phyloP scores from a whole-genome alignment of 441 rosid genomes.

The Rhodomyrtus psidioides region DNA sequence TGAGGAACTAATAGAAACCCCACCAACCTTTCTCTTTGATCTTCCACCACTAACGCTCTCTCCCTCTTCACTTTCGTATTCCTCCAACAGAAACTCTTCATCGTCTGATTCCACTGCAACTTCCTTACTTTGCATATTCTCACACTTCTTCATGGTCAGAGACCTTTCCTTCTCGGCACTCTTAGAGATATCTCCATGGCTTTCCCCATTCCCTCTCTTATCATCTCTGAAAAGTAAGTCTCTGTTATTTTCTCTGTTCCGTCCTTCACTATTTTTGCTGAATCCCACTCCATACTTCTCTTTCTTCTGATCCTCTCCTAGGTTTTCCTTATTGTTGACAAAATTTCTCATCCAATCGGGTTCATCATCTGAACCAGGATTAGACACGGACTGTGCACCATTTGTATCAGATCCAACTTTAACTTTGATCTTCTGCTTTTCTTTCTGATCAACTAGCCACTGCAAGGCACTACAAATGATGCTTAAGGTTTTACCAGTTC shows the following conservation, averaged over 20 bases:
- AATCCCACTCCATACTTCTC: constrained; percentile 16
- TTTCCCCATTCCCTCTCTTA: constrained; percentile 21
- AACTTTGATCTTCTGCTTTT: constrained; percentile 19
- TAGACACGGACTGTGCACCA: constrained; percentile 5
- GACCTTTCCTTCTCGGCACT: constrained; percentile 16
- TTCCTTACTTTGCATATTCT: constrained; percentile 15
- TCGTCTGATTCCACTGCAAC: constrained; percentile 31
- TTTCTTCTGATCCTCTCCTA: constrained; percentile 19
- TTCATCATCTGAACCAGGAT: constrained; percentile 43
- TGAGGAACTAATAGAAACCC: constrained; percentile 34
- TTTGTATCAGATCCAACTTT: constrained; percentile 8
- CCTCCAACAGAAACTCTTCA: constrained; percentile 69
- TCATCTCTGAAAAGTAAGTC: neutral
- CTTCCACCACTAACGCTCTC: constrained; percentile 19
- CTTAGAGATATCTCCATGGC: constrained; percentile 5
- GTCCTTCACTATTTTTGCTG: neutral
- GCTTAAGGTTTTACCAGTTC: constrained; percentile 91
- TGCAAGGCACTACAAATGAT: constrained; percentile 82
- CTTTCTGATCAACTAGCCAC: constrained; percentile 70
- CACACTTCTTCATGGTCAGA: constrained; percentile 8
- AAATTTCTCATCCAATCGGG: constrained; percentile 81
- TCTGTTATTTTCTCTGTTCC: neutral
- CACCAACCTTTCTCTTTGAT: constrained; percentile 53
- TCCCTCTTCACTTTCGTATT: constrained; percentile 73
- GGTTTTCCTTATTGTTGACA: constrained; percentile 17